These are phyloP conservation scores for Russula sp. DNA, from an alignment of 768 basidiomycete genomes.

Conservation along the genomic window DNA sequence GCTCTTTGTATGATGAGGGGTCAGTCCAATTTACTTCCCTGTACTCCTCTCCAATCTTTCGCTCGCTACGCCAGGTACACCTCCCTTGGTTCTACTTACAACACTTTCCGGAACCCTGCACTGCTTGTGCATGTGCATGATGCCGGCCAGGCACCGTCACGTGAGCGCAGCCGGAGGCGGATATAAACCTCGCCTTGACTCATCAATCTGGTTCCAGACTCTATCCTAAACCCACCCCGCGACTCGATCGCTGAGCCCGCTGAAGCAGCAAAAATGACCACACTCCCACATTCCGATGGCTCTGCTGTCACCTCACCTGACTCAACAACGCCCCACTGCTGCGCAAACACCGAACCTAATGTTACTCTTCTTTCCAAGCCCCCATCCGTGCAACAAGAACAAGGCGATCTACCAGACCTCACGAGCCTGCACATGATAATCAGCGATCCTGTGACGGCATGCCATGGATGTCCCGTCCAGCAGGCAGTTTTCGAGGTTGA, in stretches of 20 bases:
- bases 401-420: slow-evolving; percentile 7
- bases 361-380: neutral
- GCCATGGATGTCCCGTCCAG: slow-evolving; percentile 7
- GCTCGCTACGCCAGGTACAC: slow-evolving; percentile 62
- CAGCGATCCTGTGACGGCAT: neutral
- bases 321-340: neutral
- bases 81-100: slow-evolving; percentile 90
- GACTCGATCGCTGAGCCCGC: neutral
- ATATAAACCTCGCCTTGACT: slow-evolving; percentile 6
- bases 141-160: slow-evolving; percentile 22
- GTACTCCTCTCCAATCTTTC: neutral
- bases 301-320: neutral
- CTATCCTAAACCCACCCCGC: neutral
- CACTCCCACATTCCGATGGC: neutral
- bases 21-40: slow-evolving; percentile 26
- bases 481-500: neutral
- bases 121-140: slow-evolving; percentile 34
- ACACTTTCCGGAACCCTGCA: slow-evolving; percentile 90
- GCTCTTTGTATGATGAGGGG: slow-evolving; percentile 87
- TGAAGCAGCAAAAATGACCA: slow-evolving; percentile 3
- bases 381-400: neutral
- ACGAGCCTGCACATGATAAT: slow-evolving; percentile 1
- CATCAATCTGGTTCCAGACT: neutral
- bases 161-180: neutral
- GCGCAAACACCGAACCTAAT: neutral